Percentiles rank a stretch among this genome's conserved stretches.
phyloP scores from a whole-genome alignment of 202 grass and related monocot genomes.

The Schoenoplectus tabernaemontani region DNA sequence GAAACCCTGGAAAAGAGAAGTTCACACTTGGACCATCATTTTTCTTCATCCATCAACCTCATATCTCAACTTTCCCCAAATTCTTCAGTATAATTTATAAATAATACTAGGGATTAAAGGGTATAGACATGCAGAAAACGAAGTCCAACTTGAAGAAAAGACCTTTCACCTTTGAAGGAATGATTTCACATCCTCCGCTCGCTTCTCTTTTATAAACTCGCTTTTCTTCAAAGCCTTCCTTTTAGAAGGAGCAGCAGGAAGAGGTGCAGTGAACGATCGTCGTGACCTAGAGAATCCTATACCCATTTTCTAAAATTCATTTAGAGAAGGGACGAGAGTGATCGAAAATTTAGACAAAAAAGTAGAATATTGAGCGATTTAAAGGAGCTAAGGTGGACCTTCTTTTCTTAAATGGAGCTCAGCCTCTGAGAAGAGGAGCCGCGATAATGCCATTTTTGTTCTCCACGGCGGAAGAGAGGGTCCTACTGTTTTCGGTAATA shows the following conservation, averaged over 20 bases:
- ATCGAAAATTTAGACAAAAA: not conserved
- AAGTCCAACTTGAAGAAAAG: not conserved
- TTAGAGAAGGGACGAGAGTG: not conserved
- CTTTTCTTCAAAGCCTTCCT: not conserved
- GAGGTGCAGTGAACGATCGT: not conserved
- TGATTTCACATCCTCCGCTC: not conserved
- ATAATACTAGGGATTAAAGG: not conserved
- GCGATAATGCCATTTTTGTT: constrained; percentile 14
- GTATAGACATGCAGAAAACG: not conserved
- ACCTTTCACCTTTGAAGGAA: constrained; percentile 19
- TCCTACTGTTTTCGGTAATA: not conserved
- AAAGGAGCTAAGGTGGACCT: not conserved
- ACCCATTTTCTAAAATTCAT: not conserved
- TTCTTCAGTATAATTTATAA: not conserved
- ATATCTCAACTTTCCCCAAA: not conserved
- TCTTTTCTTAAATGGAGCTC: constrained; percentile 11
- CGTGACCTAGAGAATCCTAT: constrained; percentile 6
- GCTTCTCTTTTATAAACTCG: constrained; percentile 2
- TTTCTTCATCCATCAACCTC: not conserved
- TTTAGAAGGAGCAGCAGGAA: not conserved
- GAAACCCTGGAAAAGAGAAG: too few relatives aligned
- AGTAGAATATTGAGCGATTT: not conserved
- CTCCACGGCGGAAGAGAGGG: not conserved
- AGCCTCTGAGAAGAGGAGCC: not conserved
- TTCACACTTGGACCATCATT: too few relatives aligned